These are phyloP conservation scores for Cladosporium colombiae DNA, from an alignment of 2,329 filamentous ascomycete species.

Conservation along the genomic window DNA sequence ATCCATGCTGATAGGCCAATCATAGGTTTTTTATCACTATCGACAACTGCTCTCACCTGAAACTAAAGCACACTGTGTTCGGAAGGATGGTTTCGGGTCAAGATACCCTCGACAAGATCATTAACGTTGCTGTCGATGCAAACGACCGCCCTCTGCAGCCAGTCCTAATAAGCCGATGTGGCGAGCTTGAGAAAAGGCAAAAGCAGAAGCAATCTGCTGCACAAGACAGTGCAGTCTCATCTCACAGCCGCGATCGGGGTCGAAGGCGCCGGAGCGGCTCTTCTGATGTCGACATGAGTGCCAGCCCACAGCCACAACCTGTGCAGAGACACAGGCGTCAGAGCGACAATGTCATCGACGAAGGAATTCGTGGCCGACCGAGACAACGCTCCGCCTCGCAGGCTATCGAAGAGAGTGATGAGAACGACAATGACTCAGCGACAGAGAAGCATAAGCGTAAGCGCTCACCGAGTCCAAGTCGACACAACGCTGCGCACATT, in stretches of 20 bases:
- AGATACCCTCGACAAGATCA: slow-evolving; percentile 38
- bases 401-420: slow-evolving; percentile 30
- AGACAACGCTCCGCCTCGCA: slow-evolving; percentile 37
- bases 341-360: slow-evolving; percentile 40
- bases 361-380: slow-evolving; percentile 39
- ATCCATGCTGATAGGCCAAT: background rate
- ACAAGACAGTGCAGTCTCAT: slow-evolving; percentile 7
- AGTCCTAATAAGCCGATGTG: slow-evolving; percentile 42
- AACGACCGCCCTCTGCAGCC: slow-evolving; percentile 39
- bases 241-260: slow-evolving; percentile 28
- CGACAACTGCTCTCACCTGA: slow-evolving; percentile 42
- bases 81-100: slow-evolving; percentile 42
- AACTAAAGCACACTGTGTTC: slow-evolving; percentile 46
- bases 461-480: slow-evolving; percentile 37
- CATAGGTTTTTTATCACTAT: slow-evolving; percentile 47
- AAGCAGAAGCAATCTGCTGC: slow-evolving; percentile 18
- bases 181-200: slow-evolving; percentile 42
- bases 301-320: slow-evolving; percentile 27
- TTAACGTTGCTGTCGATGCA: slow-evolving; percentile 41
- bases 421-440: slow-evolving; percentile 26
- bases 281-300: slow-evolving; percentile 33
- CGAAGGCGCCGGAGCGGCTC: slow-evolving; percentile 33
- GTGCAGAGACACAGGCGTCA: slow-evolving; percentile 34
- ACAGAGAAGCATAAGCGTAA: slow-evolving; percentile 38
- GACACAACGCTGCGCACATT: slow-evolving; percentile 26